Evolutionary conservation across 345 rosid species (phyloP), one percentile per base, ranked within the genome.

Genomic region (Cardiospermum halicacabum): DNA sequence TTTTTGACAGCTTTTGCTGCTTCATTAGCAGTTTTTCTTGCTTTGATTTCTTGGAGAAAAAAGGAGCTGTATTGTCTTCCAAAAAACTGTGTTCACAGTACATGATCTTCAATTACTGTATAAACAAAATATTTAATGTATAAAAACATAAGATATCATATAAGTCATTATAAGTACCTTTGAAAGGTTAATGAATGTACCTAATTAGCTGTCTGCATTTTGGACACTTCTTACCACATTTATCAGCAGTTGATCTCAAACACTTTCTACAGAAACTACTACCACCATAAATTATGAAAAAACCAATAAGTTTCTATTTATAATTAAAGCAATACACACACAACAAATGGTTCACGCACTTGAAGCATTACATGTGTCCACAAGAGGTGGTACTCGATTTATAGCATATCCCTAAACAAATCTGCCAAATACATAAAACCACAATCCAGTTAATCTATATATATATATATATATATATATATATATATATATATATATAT

Each of bases 1-100:
- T 58, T 42, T 68, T 66, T 74, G 28, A 47, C 45, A 61, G 34
- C 56, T 36, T 62, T 76, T 56, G 21, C 40, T 26, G 69, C 67
- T 51, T 60, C 70, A n/a, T n/a, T 11, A 1, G 81, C 63, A 27
- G 86, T 90, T 75, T 82, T 84, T 66, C 96, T 85, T 59, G 90
- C 79, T 74, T 85, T 96, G 2, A 94, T 82, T 72, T 94, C 99
- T 69, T 80, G 72, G 0, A 97, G 96, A 58, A 94, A n/a, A 91
- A 65, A 91, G 73, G 69, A 94, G 97, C 78, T 91, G 97, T 51
- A 94, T 91, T 31, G 97, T 94, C 80, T 94, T 94, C 99, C 95
- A 94, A 64, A 91, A 88, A 74, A 94, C 96, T 0, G 99, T 89
- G 80, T 91, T 89, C 26, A 94, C 83, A 0, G 91, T 87, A 76